Evolutionary conservation across 1,139 yeast species (phyloP).

Genomic region (Kazachstania sp.): DNA sequence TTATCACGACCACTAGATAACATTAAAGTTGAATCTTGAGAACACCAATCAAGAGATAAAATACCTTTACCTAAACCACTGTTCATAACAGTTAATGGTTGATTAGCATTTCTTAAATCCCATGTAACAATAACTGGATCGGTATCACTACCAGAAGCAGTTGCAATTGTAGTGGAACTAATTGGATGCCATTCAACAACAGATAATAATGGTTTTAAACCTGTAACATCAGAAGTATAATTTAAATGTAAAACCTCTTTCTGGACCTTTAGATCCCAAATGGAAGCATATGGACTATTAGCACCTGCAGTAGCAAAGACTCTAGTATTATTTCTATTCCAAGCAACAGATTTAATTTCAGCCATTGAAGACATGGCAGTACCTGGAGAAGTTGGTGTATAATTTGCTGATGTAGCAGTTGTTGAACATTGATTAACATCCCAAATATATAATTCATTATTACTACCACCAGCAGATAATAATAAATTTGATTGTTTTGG

Average conservation of each 20-base stretch:
- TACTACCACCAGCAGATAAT: conserved; percentile 66
- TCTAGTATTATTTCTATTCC: conserved; percentile 82
- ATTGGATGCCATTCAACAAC: conserved; percentile 82
- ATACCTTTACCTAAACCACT: conserved; percentile 83
- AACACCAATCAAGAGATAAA: conserved; percentile 88
- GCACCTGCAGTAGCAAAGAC: conserved; percentile 84
- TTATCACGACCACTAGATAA: conserved; percentile 91
- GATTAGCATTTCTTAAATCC: conserved; percentile 90
- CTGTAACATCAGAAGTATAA: conserved; percentile 43
- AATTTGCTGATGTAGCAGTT: conserved; percentile 18
- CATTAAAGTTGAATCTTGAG: conserved; percentile 66
- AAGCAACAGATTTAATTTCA: conserved; percentile 72
- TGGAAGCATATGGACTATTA: conserved; percentile 67
- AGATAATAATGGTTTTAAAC: conserved; percentile 50
- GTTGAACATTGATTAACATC: conserved; percentile 51
- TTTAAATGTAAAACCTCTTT: conserved; percentile 82
- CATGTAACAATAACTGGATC: conserved; percentile 79
- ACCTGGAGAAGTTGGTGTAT: conserved; percentile 64
- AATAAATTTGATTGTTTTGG: conserved; percentile 63
- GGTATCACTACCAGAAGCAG: conserved; percentile 77
- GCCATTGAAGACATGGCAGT: conserved; percentile 74
- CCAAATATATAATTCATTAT: conserved; percentile 87
- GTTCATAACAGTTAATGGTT: conserved; percentile 62
- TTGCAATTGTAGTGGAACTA: conserved; percentile 72
- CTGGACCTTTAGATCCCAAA: conserved; percentile 87